phyloP scores from a whole-genome alignment of 108 stramenopile species.

The Cylindrotheca closterium region DNA sequence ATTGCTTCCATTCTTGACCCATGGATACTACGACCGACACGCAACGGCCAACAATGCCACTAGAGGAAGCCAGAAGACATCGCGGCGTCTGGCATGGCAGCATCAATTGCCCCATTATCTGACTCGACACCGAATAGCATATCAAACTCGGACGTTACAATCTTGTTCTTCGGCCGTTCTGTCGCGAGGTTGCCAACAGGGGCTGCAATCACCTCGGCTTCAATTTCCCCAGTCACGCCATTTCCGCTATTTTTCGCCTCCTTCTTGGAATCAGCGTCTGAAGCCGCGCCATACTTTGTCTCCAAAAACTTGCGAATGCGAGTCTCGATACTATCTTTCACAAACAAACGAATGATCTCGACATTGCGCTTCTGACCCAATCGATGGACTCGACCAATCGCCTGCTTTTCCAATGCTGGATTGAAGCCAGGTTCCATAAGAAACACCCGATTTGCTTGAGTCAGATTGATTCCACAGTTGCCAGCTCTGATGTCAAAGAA shows the following conservation, averaged over 20 bases:
- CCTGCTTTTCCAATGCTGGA: constrained; percentile 57
- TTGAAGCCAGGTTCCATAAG: constrained; percentile 68
- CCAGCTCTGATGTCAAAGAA: constrained; percentile 25
- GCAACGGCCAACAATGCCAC: too few relatives aligned
- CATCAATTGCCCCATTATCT: not conserved
- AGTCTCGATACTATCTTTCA: constrained; percentile 34
- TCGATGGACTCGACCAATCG: constrained; percentile 61
- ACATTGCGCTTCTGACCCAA: constrained; percentile 51
- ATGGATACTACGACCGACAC: too few relatives aligned
- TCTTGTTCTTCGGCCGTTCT: constrained; percentile 10
- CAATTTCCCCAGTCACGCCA: not conserved
- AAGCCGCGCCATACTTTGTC: constrained; percentile 24
- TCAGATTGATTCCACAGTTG: constrained; percentile 61
- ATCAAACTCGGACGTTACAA: constrained; percentile 35
- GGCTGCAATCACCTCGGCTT: not conserved
- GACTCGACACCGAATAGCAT: constrained; percentile 22
- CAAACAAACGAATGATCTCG: constrained; percentile 21
- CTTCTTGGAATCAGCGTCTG: not conserved
- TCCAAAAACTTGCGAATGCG: constrained; percentile 31
- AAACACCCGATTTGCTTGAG: constrained; percentile 56
- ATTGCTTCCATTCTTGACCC: too few relatives aligned
- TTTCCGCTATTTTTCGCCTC: not conserved
- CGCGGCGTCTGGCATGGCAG: not conserved
- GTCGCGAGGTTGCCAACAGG: constrained; percentile 6
- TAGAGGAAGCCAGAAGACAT: not conserved